phyloP scores from a whole-genome alignment of 2,329 filamentous ascomycete species.

The Clarireedia sp. region DNA sequence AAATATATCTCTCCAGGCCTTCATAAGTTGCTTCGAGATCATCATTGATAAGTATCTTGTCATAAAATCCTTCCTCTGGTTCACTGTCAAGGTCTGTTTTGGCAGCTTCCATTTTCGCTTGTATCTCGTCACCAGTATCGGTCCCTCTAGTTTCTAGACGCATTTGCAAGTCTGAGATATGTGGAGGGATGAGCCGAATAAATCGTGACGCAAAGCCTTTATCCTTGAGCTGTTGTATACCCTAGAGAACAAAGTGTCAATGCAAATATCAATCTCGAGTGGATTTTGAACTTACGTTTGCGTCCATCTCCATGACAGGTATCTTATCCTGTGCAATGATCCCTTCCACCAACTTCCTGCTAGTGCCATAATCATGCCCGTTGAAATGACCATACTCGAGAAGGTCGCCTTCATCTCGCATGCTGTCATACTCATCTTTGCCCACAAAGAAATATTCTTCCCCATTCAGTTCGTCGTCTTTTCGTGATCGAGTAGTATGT shows the following conservation, averaged over 20 bases:
- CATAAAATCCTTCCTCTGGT: conserved; percentile 39
- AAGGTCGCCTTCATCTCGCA: conserved; percentile 52
- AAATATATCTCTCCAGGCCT: conserved; percentile 42
- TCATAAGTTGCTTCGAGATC: conserved; percentile 42
- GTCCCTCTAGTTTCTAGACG: conserved; percentile 37
- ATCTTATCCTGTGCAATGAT: conserved; percentile 51
- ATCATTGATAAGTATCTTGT: conserved; percentile 44
- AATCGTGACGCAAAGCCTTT: conserved; percentile 48
- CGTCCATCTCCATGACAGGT: conserved; percentile 45
- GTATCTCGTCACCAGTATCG: conserved; percentile 40
- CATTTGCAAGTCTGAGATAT: conserved; percentile 31
- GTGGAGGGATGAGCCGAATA: conserved; percentile 43
- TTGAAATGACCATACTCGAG: conserved; percentile 46
- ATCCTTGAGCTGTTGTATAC: conserved; percentile 49
- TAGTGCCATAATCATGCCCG: conserved; percentile 48
- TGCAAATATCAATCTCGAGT: background rate
- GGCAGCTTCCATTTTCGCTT: conserved; percentile 36
- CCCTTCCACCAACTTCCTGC: conserved; percentile 42
- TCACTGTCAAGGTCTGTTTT: conserved; percentile 37
- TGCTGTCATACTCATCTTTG: conserved; percentile 45
- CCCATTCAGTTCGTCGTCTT: conserved; percentile 44
- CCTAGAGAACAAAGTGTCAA: conserved; percentile 31
- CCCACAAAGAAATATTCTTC: conserved; percentile 50
- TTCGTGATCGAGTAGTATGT: conserved; percentile 46
- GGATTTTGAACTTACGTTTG: conserved; percentile 37